Percentiles rank a stretch among this genome's conserved stretches.
These are phyloP conservation scores for Imleria badia DNA, from an alignment of 768 basidiomycete genomes.

Conservation along the genomic window DNA sequence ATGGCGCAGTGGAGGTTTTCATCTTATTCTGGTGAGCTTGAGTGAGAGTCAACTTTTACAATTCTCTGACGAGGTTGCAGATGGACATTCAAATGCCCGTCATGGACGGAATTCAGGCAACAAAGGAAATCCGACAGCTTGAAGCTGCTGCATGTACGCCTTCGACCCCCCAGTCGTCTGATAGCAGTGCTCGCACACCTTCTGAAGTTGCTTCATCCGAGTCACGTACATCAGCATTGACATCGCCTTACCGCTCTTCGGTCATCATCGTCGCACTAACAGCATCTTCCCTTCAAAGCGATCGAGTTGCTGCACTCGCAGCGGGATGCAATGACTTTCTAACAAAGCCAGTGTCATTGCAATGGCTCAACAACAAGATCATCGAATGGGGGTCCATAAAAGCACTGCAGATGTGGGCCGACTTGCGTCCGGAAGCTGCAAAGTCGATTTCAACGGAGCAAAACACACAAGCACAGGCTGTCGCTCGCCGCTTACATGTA, in stretches of 20 bases:
- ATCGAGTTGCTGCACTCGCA: conserved; percentile 95
- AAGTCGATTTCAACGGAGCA: conserved; percentile 47
- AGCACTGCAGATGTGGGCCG: conserved; percentile 90
- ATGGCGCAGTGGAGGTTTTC: conserved; percentile 90
- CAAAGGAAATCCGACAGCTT: conserved; percentile 88
- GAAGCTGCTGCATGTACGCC: conserved; percentile 76
- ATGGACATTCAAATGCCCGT: conserved; percentile 99
- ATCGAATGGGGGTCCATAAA: conserved; percentile 99
- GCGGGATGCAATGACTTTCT: conserved; percentile 99
- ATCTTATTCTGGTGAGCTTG: conserved; percentile 83
- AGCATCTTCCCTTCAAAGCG: conserved; percentile 91
- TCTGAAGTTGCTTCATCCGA: conserved; percentile 53
- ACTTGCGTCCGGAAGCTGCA: conserved; percentile 62
- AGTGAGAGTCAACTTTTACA: neutral
- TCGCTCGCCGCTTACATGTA: conserved; percentile 48
- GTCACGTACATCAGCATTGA: conserved; percentile 37
- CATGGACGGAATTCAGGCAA: conserved; percentile 98
- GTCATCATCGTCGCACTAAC: conserved; percentile 99
- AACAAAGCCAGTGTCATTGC: conserved; percentile 92
- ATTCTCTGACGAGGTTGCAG: conserved; percentile 42
- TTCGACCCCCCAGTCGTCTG: conserved; percentile 60
- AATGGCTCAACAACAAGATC: conserved; percentile 97
- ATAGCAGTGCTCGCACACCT: conserved; percentile 46
- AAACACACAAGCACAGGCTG: conserved; percentile 45
- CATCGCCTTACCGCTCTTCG: conserved; percentile 81